Conservation (phyloP, 441 rosid species). For the Eutrema salsugineum region DNA sequence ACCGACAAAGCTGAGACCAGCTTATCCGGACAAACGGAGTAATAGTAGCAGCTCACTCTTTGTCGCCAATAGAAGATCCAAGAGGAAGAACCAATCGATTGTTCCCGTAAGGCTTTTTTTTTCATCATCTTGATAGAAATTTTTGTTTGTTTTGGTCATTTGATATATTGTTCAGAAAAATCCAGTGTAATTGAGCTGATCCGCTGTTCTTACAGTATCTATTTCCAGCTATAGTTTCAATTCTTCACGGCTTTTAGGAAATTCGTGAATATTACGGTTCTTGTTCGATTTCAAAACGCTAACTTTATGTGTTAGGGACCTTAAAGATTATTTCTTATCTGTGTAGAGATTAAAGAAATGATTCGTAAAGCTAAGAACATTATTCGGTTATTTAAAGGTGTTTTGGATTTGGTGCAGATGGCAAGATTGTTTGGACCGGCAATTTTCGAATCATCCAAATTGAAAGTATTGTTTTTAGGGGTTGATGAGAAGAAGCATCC, state of each 20-base stretch:
- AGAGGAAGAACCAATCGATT: slow-evolving; percentile 42
- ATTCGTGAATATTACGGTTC: background rate
- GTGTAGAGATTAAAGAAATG: background rate
- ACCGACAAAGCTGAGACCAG: slow-evolving; percentile 44
- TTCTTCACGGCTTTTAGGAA: background rate
- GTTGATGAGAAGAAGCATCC: slow-evolving; percentile 94
- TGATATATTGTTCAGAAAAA: background rate
- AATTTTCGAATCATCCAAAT: slow-evolving; percentile 84
- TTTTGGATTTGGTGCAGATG: slow-evolving; percentile 39
- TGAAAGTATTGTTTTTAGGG: slow-evolving; percentile 85
- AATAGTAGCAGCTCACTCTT: slow-evolving; percentile 35
- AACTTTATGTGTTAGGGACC: background rate
- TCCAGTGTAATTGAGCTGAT: background rate
- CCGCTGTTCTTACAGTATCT: background rate
- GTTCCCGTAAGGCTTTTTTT: slow-evolving; percentile 46
- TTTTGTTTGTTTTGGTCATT: background rate
- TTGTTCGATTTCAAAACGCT: background rate
- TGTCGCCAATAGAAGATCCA: slow-evolving; percentile 41
- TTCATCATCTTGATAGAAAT: background rate
- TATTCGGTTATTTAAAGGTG: background rate
- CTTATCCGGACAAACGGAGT: slow-evolving; percentile 40
- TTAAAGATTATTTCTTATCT: background rate
- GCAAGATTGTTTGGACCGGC: slow-evolving; percentile 95
- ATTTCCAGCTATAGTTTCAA: background rate
- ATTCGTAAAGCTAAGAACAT: background rate